These are phyloP conservation scores for Aspergillus tanneri DNA, from an alignment of 2,329 filamentous ascomycete species.

Conservation along the genomic window DNA sequence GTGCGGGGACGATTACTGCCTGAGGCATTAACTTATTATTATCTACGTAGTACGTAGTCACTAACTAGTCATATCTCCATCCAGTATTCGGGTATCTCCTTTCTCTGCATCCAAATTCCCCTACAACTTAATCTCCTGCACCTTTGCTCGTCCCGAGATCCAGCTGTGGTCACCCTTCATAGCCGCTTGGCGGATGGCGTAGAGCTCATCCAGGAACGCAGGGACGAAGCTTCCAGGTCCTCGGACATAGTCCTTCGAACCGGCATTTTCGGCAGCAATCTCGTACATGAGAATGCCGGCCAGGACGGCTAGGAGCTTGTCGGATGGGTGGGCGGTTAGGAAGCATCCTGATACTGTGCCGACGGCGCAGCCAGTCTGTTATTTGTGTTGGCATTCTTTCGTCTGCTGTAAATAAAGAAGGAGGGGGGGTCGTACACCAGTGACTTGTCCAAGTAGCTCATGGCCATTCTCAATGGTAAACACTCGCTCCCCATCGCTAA, in stretches of 20 bases:
- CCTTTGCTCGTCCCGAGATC: constrained; percentile 38
- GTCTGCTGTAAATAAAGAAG: neutral
- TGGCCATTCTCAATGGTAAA: constrained; percentile 75
- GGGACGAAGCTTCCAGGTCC: constrained; percentile 87
- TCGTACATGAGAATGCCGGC: constrained; percentile 77
- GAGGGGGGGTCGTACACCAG: constrained; percentile 36
- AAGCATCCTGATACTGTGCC: constrained; percentile 78
- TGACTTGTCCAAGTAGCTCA: constrained; percentile 49
- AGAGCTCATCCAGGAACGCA: constrained; percentile 74
- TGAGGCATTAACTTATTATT: no score
- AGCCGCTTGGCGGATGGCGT: constrained; percentile 40
- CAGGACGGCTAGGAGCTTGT: constrained; percentile 70
- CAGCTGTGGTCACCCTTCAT: constrained; percentile 34
- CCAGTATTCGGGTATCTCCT: no score
- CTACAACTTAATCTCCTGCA: constrained; percentile 34
- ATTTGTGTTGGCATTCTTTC: neutral
- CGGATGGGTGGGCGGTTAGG: constrained; percentile 61
- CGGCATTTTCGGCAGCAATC: constrained; percentile 70
- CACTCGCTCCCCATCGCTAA: constrained; percentile 71
- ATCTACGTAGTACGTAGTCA: no score
- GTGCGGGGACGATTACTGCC: constrained; percentile 19
- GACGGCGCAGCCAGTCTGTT: constrained; percentile 73
- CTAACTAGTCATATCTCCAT: no score
- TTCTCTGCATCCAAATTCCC: neutral
- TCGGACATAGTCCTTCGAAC: constrained; percentile 57